Evolutionary conservation across 2,329 filamentous ascomycete species (phyloP), one percentile per base, ranked within the genome.

Genomic region (Monilinia polystroma): DNA sequence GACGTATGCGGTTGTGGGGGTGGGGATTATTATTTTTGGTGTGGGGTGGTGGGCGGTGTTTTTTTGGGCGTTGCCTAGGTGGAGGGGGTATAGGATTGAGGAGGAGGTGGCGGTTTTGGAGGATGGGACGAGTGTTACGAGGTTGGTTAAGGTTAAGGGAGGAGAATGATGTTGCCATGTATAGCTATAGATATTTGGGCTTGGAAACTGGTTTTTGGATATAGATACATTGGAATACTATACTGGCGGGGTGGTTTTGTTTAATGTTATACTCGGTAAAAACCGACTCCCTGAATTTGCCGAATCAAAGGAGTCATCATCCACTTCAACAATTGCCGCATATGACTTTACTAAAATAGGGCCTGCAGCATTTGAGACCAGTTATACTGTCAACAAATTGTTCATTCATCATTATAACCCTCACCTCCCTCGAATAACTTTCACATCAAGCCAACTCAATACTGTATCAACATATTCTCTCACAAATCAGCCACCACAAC

Each of bases 31-130:
- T 45, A 45, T 82, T 0, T 83, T 86, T 58, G 87, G 84, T 0
- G 73, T 88, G 0, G 1, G 85, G 0, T 92, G 92, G 74, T 92
- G 90, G 90, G 87, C 85, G 69, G 68, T 90, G 1, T 90, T 86
- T 84, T 87, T 87, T 0, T 80, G 85, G 3, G 70, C 85, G 0
- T 74, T 91, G 32, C 90, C 90, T 1, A 79, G 77, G 53, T 83
- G 83, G 77, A 80, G 83, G 62, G 82, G 83, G 0, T 90, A 90
- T 73, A 81, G 75, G 18, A 76, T 92, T 1, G 86, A 90, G 72
- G 88, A 91, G 71, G 81, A 84, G 66, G 79, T 79, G 3, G 83
- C 84, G 49, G 78, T 86, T 0, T 76, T 92, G 26, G 80, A 81
- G 29, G 90, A 92, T 76, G 90, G 90, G 0, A 92, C 87, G 0